A percentile compares a stretch with the other conserved stretches of the same genome.
Conservation (phyloP, 148 eudicot genomes). For the Rhododendron ovatum region DNA sequence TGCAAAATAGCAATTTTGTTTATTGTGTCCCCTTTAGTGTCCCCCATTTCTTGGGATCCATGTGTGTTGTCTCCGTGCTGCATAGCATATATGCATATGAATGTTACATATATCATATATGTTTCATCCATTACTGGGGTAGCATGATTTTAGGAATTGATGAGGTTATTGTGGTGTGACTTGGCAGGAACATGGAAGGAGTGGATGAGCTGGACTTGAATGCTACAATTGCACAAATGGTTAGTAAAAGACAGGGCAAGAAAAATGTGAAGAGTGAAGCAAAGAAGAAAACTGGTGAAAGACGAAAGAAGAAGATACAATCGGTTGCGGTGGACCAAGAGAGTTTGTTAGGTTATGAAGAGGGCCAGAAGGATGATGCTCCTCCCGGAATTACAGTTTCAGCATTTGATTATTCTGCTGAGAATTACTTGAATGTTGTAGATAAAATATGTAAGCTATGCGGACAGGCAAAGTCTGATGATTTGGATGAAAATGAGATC, state of each 20-base stretch:
- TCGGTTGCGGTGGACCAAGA: conserved; percentile 3
- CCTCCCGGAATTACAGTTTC: conserved; percentile 34
- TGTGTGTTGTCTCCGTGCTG: too few species aligned
- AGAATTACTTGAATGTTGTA: conserved; percentile 52
- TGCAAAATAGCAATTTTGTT: too few species aligned
- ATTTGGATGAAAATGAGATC: conserved; percentile 38
- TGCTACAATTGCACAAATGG: not conserved
- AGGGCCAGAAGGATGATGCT: conserved; percentile 7
- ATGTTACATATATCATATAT: not conserved
- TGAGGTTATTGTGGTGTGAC: not conserved
- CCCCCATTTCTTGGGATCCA: too few species aligned
- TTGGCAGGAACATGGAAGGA: conserved; percentile 15
- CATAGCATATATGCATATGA: not conserved
- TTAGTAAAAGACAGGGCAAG: conserved; percentile 6
- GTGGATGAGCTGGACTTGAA: conserved; percentile 2
- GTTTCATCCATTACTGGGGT: not conserved
- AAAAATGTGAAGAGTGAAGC: conserved; percentile 1
- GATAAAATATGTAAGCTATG: conserved; percentile 43
- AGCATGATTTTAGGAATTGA: not conserved
- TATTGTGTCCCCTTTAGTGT: too few species aligned
- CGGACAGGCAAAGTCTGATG: conserved; percentile 23
- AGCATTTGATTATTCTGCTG: conserved; percentile 43
- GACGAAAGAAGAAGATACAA: conserved; percentile 2
- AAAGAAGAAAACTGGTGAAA: not conserved
- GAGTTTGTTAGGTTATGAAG: conserved; percentile 4